A percentile compares a stretch with the other conserved stretches of the same genome.
Evolutionary conservation across 352 stramenopile species (phyloP).

Genomic region (Pythium dissotocum): DNA sequence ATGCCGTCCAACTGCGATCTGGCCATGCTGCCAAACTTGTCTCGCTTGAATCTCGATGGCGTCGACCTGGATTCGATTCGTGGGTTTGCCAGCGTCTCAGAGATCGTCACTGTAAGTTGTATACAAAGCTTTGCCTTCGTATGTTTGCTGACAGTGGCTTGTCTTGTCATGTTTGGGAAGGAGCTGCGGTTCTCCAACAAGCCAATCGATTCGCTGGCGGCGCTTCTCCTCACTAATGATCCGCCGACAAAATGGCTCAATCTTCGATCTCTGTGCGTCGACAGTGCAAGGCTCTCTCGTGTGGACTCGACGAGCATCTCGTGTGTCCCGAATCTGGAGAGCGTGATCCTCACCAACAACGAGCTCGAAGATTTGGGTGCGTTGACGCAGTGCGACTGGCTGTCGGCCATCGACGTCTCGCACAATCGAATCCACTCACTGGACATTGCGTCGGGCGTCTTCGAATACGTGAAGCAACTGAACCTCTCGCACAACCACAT

Average conservation of each 20-base stretch:
- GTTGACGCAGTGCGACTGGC: slow-evolving; percentile 8
- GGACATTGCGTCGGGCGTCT: neutral
- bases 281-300: neutral
- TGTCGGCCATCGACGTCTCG: slow-evolving; percentile 14
- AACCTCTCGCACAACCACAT: slow-evolving; percentile 20
- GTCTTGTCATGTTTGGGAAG: neutral
- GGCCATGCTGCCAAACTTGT: slow-evolving; percentile 10
- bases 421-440: slow-evolving; percentile 16
- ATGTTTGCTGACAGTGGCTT: neutral
- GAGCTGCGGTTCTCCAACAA: slow-evolving; percentile 9
- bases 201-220: neutral
- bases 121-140: neutral
- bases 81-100: slow-evolving; percentile 2
- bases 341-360: neutral
- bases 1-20: slow-evolving; percentile 18
- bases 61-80: neutral
- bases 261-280: neutral
- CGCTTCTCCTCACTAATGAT: neutral
- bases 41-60: slow-evolving; percentile 6
- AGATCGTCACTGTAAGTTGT: slow-evolving; percentile 5
- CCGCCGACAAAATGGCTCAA: neutral
- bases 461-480: slow-evolving; percentile 15
- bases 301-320: neutral
- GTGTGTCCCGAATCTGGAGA: slow-evolving; percentile 9
- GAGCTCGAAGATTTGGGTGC: neutral